A percentile compares a stretch with the other conserved stretches of the same genome.
Evolutionary conservation across 2,329 filamentous ascomycete genomes (phyloP).

Genomic region (Colletotrichum incanum): DNA sequence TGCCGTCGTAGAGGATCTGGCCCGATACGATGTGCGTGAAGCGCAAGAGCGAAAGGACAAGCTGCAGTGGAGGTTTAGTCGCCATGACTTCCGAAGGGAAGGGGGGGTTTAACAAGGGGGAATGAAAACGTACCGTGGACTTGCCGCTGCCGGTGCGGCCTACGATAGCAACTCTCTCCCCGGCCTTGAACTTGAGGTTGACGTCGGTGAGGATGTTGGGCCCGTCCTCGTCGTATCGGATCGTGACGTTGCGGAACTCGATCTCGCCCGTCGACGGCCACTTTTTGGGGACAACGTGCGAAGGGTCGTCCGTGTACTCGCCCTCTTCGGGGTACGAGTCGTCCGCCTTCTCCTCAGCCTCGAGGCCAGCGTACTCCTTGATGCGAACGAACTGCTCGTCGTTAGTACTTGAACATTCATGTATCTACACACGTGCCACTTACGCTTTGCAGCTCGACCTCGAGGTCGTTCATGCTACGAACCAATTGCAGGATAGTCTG

Average conservation of each 20-base stretch:
- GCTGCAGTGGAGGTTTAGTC: slow-evolving; percentile 18
- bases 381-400: slow-evolving; percentile 62
- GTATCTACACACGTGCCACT: slow-evolving; percentile 44
- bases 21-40: slow-evolving; percentile 68
- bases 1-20: slow-evolving; percentile 69
- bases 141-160: slow-evolving; percentile 89
- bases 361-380: slow-evolving; percentile 63
- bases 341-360: slow-evolving; percentile 62
- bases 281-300: slow-evolving; percentile 56
- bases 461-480: slow-evolving; percentile 69
- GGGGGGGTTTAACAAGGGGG: no score
- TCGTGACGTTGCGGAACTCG: slow-evolving; percentile 67
- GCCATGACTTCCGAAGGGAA: background rate
- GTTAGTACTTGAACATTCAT: slow-evolving; percentile 2
- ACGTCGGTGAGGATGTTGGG: slow-evolving; percentile 66
- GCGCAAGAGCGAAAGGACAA: slow-evolving; percentile 69
- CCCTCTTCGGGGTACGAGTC: slow-evolving; percentile 56
- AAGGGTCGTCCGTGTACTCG: slow-evolving; percentile 58
- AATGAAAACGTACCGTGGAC: slow-evolving; percentile 73
- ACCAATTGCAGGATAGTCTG: slow-evolving; percentile 67
- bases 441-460: slow-evolving; percentile 71
- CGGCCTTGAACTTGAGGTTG: slow-evolving; percentile 70
- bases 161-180: slow-evolving; percentile 84
- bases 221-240: slow-evolving; percentile 63
- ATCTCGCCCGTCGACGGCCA: slow-evolving; percentile 65